Base-by-base conservation (phyloP, 768 basidiomycete genomes). In the Psilocybe sp. region DNA sequence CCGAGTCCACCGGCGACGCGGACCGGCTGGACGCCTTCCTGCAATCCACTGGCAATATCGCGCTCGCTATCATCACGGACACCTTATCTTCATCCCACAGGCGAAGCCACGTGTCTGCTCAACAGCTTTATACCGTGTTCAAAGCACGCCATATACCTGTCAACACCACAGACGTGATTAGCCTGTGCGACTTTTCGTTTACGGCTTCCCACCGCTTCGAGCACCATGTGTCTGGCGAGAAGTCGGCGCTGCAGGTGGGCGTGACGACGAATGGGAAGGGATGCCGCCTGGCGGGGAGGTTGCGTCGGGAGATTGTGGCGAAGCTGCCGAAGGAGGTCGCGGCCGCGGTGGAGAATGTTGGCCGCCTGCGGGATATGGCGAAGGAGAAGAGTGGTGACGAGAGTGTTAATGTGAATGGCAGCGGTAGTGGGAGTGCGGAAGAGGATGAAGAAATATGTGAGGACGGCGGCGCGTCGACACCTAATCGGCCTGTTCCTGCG, bases 251-350 rank as follows among this genome's bases (percentile, higher is more conserved):
- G 1, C 89, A 89, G 61, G 69, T 99, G 16, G 90, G 87, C 0
- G 79, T 98, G 2, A 90, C 93, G 3, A 95, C 95, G 0, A 98
- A 97, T 57, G 92, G 92, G 0, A 81, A 87, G 54, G 96, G 94
- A 1, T 98, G 96, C 60, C 73, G 96, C 5, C 74, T 99, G 4
- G 86, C 86, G 0, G 79, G 84, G 1, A 77, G 96, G 10, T 69
- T 99, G 35, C 80, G 83, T 33, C 74, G 96, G 19, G 93, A 98
- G 18, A 85, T 98, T 44, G 82, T 96, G 2, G 72, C 87, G 0
- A 74, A 74, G 36, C 69, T 99, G 4, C 85, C 92, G 0, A 78
- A 73, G 50, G 82, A 86, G 7, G 76, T 89, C 0, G 94, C 92
- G 0, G 69, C 64, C 3, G 93, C 95, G 0, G 89, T 91, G 1